Conservation (phyloP, 805 yeast species). For the Kodamaea leandrae region DNA sequence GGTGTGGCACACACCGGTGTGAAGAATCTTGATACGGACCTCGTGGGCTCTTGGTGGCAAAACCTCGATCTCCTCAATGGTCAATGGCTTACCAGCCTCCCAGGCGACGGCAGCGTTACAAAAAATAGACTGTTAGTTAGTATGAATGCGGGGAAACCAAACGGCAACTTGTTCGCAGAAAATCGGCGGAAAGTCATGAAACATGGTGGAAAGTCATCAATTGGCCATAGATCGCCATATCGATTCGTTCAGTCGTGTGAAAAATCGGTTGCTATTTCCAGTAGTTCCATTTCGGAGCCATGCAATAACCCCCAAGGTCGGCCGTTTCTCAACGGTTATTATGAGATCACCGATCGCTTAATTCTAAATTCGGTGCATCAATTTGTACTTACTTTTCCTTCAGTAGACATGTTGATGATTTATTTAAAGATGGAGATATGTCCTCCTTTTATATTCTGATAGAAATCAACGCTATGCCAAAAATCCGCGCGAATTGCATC, state of each 20-base stretch:
- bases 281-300: too few relatives aligned
- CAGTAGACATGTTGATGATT: constrained; percentile 23
- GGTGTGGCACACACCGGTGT: constrained; percentile 97
- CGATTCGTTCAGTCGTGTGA: too few relatives aligned
- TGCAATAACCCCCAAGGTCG: constrained; percentile 1
- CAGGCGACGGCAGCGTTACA: constrained; percentile 98
- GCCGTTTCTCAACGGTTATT: not conserved
- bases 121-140: constrained; percentile 54
- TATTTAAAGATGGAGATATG: too few relatives aligned
- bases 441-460: too few relatives aligned
- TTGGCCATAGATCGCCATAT: too few relatives aligned
- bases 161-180: too few relatives aligned
- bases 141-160: too few relatives aligned
- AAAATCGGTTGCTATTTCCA: too few relatives aligned
- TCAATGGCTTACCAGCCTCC: constrained; percentile 83
- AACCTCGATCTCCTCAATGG: constrained; percentile 85
- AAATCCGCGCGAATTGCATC: not conserved
- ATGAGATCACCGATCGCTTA: too few relatives aligned
- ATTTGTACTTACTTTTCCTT: constrained; percentile 26
- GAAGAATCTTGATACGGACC: constrained; percentile 82
- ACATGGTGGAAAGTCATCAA: too few relatives aligned
- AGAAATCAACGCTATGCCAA: not conserved
- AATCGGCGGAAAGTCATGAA: too few relatives aligned
- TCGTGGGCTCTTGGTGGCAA: constrained; percentile 96
- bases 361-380: constrained; percentile 1